These are phyloP conservation scores for Suillus clintonianus DNA, from an alignment of 768 basidiomycete species.

Conservation along the genomic window DNA sequence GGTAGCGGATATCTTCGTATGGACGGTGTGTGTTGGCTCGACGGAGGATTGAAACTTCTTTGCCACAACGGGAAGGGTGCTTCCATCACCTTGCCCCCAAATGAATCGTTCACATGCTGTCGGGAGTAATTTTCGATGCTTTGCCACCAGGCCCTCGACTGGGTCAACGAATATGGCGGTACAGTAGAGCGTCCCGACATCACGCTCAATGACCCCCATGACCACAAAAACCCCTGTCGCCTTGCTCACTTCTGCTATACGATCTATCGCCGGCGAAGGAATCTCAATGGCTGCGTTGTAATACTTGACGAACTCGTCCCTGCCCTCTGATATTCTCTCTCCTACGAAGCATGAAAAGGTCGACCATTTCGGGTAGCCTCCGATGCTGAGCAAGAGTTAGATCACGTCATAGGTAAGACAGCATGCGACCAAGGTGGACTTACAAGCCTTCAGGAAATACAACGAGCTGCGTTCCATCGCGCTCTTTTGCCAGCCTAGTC, in stretches of 20 bases:
- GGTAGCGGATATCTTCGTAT: constrained; percentile 52
- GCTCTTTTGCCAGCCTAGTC: constrained; percentile 45
- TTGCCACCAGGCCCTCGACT: constrained; percentile 50
- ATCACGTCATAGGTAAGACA: background rate
- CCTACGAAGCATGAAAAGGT: constrained; percentile 48
- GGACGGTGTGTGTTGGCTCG: constrained; percentile 23
- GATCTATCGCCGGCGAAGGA: constrained; percentile 49
- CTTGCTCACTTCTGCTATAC: constrained; percentile 50
- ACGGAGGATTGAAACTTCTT: constrained; percentile 34
- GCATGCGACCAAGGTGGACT: constrained; percentile 15
- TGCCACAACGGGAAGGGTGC: constrained; percentile 51
- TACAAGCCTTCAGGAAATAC: constrained; percentile 65
- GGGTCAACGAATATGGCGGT: constrained; percentile 60
- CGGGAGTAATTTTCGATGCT: constrained; percentile 66
- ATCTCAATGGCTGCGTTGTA: constrained; percentile 56
- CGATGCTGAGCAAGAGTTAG: constrained; percentile 37
- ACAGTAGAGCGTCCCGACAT: constrained; percentile 63
- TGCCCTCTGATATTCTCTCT: constrained; percentile 47
- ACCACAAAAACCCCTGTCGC: constrained; percentile 56
- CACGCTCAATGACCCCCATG: constrained; percentile 60
- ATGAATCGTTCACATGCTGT: constrained; percentile 61
- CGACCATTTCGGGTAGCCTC: constrained; percentile 62
- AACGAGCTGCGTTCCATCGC: constrained; percentile 48
- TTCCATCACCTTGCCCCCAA: constrained; percentile 63
- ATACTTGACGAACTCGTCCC: constrained; percentile 62